phyloP scores from a whole-genome alignment of 805 yeast species.

The Candida broadrunensis region DNA sequence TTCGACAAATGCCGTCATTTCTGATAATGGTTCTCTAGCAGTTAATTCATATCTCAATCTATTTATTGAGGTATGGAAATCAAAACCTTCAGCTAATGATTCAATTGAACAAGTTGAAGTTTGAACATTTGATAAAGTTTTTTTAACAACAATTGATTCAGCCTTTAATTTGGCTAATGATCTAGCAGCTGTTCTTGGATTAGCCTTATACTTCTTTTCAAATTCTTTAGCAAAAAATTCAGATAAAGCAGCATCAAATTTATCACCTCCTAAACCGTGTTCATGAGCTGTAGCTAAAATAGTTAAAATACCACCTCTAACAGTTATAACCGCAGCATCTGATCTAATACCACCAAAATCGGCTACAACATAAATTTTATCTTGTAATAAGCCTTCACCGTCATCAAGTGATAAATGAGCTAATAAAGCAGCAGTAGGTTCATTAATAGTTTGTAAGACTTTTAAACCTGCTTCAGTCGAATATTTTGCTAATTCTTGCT shows the following conservation, averaged over 20 bases:
- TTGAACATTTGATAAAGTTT: slow-evolving; percentile 87
- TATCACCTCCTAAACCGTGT: slow-evolving; percentile 80
- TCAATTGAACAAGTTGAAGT: slow-evolving; percentile 91
- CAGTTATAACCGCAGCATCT: slow-evolving; percentile 91
- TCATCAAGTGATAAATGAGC: slow-evolving; percentile 63
- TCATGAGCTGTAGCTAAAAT: slow-evolving; percentile 83
- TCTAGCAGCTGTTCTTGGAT: slow-evolving; percentile 78
- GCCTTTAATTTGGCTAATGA: slow-evolving; percentile 85
- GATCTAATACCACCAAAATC: slow-evolving; percentile 95
- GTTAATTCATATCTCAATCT: slow-evolving; percentile 90
- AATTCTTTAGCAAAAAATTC: slow-evolving; percentile 91
- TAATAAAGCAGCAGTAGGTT: slow-evolving; percentile 87
- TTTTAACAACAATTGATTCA: slow-evolving; percentile 80
- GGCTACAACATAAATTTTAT: slow-evolving; percentile 84
- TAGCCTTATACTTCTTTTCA: slow-evolving; percentile 77
- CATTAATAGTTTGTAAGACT: slow-evolving; percentile 84
- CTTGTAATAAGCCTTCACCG: slow-evolving; percentile 46
- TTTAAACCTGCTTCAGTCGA: slow-evolving; percentile 71
- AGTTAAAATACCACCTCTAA: slow-evolving; percentile 92
- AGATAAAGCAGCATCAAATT: slow-evolving; percentile 74
- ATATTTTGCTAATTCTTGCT: slow-evolving; percentile 55
- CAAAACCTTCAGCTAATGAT: slow-evolving; percentile 89
- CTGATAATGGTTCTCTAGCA: slow-evolving; percentile 71
- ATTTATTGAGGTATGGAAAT: slow-evolving; percentile 89
- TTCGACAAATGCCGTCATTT: slow-evolving; percentile 76